Base-by-base conservation (phyloP, 352 stramenopile genomes). In the Pythium pyrilobum region DNA sequence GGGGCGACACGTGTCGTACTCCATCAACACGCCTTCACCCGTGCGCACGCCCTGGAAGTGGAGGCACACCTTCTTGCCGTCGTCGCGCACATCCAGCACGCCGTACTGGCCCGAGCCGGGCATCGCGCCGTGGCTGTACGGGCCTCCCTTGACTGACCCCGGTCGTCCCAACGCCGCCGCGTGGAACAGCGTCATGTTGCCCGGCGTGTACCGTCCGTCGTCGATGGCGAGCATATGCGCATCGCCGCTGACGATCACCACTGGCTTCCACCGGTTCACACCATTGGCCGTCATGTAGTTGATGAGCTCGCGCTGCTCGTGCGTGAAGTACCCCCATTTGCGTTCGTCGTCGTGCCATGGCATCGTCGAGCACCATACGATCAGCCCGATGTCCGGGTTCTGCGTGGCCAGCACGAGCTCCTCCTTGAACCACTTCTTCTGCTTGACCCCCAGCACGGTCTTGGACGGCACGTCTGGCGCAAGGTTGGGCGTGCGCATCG, bases 201-300 rank as follows among this genome's bases (percentile, higher is more conserved):
- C 86, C 0, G 81, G 77, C 27, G 69, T 87, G 63, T 93, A 50
- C 11, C 54, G 61, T 8, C 87, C 87, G 36, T 96, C 83, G 31
- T 96, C 87, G 15, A 93, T 71, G 10, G 85, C 87, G 11, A 96
- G 65, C 87, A 96, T 96, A 56, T 96, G 87, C 29, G 87, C 87
- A 47, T 96, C 87, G 18, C 87, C 87, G 43, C 78, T 89, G 13
- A 94, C 63, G 43, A 96, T 87, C 12, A 96, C 68, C 38, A 96
- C 75, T 2, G 75, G 77, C 23, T 87, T 80, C 64, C 66, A 83
- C 31, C 71, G 74, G 56, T 86, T 87, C 16, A 91, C 62, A 5
- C 62, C 74, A 31, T 89, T 72, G 1, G 40, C 72, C 44, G 77
- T 72, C 52, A 94, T 81, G 47, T 78, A 92, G 58, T 75, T 74